Evolutionary conservation across 1,284 basidiomycete species (phyloP).

Genomic region (Moniliella sp.): DNA sequence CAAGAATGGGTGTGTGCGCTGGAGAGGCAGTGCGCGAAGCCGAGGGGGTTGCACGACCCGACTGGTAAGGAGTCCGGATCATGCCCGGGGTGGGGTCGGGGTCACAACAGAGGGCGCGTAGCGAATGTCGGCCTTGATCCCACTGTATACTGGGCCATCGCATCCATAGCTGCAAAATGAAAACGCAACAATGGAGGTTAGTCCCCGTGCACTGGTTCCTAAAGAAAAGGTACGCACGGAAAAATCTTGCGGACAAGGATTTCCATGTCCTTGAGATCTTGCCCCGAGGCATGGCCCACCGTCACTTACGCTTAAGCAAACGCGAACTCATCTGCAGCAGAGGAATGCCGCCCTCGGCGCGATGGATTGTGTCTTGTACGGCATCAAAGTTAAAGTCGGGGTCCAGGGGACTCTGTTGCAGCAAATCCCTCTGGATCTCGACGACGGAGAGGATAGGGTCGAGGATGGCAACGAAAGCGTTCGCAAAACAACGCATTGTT

Average conservation of each 20-base stretch:
- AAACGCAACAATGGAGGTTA: too few species aligned
- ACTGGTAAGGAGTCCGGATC: too few species aligned
- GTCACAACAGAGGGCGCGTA: too few species aligned
- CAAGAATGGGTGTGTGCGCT: too few species aligned
- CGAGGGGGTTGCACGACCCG: too few species aligned
- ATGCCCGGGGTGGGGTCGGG: too few species aligned
- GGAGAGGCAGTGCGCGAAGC: too few species aligned
- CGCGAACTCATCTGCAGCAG: constrained; percentile 42
- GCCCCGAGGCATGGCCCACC: constrained; percentile 47
- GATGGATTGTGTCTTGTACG: constrained; percentile 30
- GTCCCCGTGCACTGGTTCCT: too few species aligned
- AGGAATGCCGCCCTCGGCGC: constrained; percentile 43
- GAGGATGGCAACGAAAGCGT: constrained; percentile 41
- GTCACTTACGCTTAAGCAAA: constrained; percentile 46
- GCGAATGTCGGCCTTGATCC: too few species aligned
- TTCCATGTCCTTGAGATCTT: constrained; percentile 44
- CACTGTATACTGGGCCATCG: too few species aligned
- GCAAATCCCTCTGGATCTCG: constrained; percentile 39
- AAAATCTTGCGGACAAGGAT: constrained; percentile 8
- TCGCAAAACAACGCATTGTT: constrained; percentile 46
- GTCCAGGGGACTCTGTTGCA: constrained; percentile 39
- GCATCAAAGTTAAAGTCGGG: constrained; percentile 36
- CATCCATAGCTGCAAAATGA: too few species aligned
- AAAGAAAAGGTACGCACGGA: too few species aligned
- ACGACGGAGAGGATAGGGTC: constrained; percentile 40